These are phyloP conservation scores for Avena insularis DNA, from an alignment of 176 grass and related monocot species.

Conservation along the genomic window DNA sequence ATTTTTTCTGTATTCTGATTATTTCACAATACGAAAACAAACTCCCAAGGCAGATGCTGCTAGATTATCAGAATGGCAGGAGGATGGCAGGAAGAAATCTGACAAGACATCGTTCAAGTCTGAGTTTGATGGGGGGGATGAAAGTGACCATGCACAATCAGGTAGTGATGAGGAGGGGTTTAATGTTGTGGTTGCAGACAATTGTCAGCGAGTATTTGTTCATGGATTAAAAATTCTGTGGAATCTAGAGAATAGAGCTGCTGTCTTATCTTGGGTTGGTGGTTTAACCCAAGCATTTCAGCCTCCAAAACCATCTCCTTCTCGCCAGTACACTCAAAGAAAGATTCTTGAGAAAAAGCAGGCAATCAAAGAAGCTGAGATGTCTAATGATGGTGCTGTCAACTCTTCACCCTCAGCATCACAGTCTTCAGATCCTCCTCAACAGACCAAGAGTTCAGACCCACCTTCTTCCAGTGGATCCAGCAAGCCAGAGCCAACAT, in stretches of 20 bases:
- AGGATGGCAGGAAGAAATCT: slow-evolving; percentile 71
- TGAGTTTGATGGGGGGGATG: slow-evolving; percentile 63
- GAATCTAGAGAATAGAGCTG: slow-evolving; percentile 88
- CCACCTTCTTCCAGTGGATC: slow-evolving; percentile 52
- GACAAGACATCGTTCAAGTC: slow-evolving; percentile 60
- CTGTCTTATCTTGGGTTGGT: slow-evolving; percentile 73
- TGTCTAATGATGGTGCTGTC: slow-evolving; percentile 50
- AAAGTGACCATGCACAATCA: slow-evolving; percentile 72
- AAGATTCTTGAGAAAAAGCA: slow-evolving; percentile 74
- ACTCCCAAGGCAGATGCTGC: slow-evolving; percentile 84
- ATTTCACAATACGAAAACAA: slow-evolving; percentile 96
- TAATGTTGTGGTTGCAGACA: slow-evolving; percentile 92
- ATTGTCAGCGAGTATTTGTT: slow-evolving; percentile 92
- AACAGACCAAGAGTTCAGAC: slow-evolving; percentile 62
- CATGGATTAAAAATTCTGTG: slow-evolving; percentile 96
- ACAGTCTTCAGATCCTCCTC: slow-evolving; percentile 55
- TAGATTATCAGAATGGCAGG: slow-evolving; percentile 87
- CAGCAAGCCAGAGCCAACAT: slow-evolving; percentile 58
- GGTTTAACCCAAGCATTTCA: slow-evolving; percentile 91
- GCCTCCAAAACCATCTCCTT: slow-evolving; percentile 87
- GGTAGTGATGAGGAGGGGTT: slow-evolving; percentile 97
- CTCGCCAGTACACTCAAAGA: slow-evolving; percentile 82
- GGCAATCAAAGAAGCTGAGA: slow-evolving; percentile 62
- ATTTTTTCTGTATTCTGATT: slow-evolving; percentile 89
- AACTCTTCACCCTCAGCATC: slow-evolving; percentile 49